These are phyloP conservation scores for Mycena sp. DNA, from an alignment of 1,284 basidiomycete genomes.

Conservation along the genomic window DNA sequence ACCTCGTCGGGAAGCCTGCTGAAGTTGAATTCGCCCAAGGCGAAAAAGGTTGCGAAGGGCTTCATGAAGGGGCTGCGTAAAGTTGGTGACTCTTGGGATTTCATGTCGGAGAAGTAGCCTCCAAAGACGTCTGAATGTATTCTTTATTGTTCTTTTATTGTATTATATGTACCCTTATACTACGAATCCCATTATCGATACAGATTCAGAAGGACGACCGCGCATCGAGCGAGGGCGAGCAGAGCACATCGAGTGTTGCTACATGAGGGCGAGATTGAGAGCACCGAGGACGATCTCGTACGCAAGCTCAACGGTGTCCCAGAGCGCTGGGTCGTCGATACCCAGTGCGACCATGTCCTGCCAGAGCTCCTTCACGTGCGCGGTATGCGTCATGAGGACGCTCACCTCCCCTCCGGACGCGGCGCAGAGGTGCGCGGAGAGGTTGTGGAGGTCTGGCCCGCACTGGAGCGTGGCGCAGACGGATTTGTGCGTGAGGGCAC, in stretches of 20 bases:
- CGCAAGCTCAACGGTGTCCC: conserved; percentile 76
- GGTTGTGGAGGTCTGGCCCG: conserved; percentile 56
- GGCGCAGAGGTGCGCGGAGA: conserved; percentile 62
- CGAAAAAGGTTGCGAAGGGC: conserved; percentile 32
- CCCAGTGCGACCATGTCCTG: conserved; percentile 77
- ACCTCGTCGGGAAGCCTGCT: not conserved
- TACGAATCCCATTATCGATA: conserved; percentile 24
- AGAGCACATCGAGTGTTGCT: conserved; percentile 19
- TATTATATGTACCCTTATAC: conserved; percentile 17
- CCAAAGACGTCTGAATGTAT: not conserved
- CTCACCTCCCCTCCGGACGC: conserved; percentile 55
- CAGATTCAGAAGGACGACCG: conserved; percentile 9
- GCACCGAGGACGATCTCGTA: conserved; percentile 79
- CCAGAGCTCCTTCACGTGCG: conserved; percentile 81
- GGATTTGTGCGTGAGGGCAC: conserved; percentile 58
- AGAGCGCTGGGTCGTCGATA: conserved; percentile 71
- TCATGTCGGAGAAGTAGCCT: conserved; percentile 21
- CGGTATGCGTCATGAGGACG: conserved; percentile 64
- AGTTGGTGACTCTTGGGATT: conserved; percentile 32
- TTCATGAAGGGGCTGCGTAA: conserved; percentile 32
- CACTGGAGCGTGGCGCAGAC: conserved; percentile 56
- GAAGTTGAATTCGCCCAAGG: conserved; percentile 28
- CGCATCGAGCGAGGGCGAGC: conserved; percentile 19
- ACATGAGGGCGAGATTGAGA: conserved; percentile 63
- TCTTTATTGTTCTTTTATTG: not conserved